Conservation (phyloP, 139 green algal species). For the Volvox africanus region DNA sequence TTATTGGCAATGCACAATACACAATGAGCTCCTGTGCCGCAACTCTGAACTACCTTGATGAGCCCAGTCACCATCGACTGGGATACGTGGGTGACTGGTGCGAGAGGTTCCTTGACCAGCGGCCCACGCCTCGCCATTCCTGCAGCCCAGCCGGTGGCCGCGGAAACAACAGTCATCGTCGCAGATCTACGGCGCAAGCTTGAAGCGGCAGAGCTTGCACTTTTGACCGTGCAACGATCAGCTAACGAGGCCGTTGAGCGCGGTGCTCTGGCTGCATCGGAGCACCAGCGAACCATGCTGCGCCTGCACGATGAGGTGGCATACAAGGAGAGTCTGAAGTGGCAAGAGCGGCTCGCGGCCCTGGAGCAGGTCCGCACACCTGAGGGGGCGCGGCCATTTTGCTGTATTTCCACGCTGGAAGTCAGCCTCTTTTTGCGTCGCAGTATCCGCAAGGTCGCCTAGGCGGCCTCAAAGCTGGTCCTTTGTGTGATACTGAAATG, state of each 20-base stretch:
- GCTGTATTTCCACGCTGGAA: no score
- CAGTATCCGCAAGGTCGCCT: no score
- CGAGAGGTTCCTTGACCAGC: neutral
- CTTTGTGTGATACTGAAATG: no score
- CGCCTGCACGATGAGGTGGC: slow-evolving; percentile 57
- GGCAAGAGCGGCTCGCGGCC: slow-evolving; percentile 40
- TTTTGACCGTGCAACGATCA: slow-evolving; percentile 51
- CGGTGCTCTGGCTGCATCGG: neutral
- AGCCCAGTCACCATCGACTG: no score
- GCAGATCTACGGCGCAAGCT: slow-evolving; percentile 28
- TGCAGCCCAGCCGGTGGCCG: neutral
- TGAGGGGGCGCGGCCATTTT: neutral
- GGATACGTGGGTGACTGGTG: no score
- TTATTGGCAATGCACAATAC: no score
- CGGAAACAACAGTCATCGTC: neutral
- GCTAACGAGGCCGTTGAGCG: slow-evolving; percentile 53
- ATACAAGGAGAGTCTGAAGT: slow-evolving; percentile 54
- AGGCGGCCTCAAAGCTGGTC: no score
- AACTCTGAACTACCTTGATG: no score
- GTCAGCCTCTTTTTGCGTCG: no score
- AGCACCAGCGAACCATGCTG: slow-evolving; percentile 57
- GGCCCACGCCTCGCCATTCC: neutral
- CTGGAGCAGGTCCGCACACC: slow-evolving; percentile 30
- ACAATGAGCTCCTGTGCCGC: no score
- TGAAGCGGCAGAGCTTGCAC: slow-evolving; percentile 51